These are phyloP conservation scores for Amyloporia xantha DNA, from an alignment of 768 basidiomycete genomes.

Conservation along the genomic window DNA sequence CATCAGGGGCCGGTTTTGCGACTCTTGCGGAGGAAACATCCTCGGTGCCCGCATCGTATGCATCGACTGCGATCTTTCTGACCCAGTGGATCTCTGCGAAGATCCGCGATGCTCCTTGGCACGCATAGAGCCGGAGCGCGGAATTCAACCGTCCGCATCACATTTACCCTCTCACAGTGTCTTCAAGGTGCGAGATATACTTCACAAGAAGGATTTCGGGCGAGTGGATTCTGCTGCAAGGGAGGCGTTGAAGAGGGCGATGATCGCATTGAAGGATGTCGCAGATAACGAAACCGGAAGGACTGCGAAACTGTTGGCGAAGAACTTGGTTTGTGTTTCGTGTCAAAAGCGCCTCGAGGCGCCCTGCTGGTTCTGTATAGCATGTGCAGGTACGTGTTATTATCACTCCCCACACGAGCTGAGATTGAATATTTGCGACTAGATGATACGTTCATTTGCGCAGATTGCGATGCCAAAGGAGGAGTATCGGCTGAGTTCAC, in stretches of 20 bases:
- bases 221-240: slow-evolving; percentile 17
- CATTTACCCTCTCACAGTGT: slow-evolving; percentile 26
- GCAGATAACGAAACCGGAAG: neutral
- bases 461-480: slow-evolving; percentile 16
- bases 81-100: slow-evolving; percentile 26
- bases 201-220: slow-evolving; percentile 10
- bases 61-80: slow-evolving; percentile 22
- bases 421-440: neutral
- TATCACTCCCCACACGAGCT: neutral
- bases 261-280: slow-evolving; percentile 5
- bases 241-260: slow-evolving; percentile 15
- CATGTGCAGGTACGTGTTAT: slow-evolving; percentile 13
- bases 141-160: slow-evolving; percentile 10
- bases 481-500: neutral
- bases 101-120: slow-evolving; percentile 17
- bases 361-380: slow-evolving; percentile 27
- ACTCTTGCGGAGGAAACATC: slow-evolving; percentile 19
- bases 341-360: slow-evolving; percentile 17
- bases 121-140: slow-evolving; percentile 5
- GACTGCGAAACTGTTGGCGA: neutral
- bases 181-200: slow-evolving; percentile 22
- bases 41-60: slow-evolving; percentile 26
- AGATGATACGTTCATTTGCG: slow-evolving; percentile 20
- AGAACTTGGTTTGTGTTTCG: slow-evolving; percentile 15
- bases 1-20: slow-evolving; percentile 16